phyloP scores from a whole-genome alignment of 345 rosid species.

The Eucalyptus polyanthemos region DNA sequence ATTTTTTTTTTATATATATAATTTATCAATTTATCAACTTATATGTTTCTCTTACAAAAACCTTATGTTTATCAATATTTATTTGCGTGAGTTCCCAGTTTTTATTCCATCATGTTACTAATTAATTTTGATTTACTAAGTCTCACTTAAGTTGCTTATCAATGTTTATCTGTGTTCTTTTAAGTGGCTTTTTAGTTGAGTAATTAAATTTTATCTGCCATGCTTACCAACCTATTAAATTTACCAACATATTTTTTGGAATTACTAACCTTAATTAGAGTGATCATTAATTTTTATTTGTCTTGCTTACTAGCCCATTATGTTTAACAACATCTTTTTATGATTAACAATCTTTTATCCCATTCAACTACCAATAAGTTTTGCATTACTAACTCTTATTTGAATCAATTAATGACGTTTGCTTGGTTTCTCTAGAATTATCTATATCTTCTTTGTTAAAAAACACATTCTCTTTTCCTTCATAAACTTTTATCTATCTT shows the following conservation, averaged over 20 bases:
- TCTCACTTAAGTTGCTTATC: not conserved
- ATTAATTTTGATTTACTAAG: not conserved
- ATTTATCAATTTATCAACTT: not conserved
- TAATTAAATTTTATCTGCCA: not conserved
- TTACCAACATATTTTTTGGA: not conserved
- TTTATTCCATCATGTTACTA: not conserved
- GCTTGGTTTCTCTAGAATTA: not conserved
- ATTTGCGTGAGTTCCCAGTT: not conserved
- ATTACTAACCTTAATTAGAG: not conserved
- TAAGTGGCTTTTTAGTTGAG: not conserved
- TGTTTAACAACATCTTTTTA: not conserved
- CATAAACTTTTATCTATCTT: not conserved
- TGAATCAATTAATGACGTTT: not conserved
- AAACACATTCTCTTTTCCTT: not conserved
- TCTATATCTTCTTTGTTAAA: not conserved
- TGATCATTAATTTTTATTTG: not conserved
- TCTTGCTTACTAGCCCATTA: not conserved
- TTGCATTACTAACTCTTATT: not conserved
- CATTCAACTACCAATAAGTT: not conserved
- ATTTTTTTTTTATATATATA: rapidly evolving
- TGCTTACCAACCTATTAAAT: not conserved
- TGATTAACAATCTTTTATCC: not conserved
- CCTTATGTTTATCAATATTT: not conserved
- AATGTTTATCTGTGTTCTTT: not conserved
- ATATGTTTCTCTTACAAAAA: not conserved